Evolutionary conservation across 352 stramenopile genomes (phyloP), one percentile per base, ranked within the genome.

Genomic region (Pythium phragmitis): DNA sequence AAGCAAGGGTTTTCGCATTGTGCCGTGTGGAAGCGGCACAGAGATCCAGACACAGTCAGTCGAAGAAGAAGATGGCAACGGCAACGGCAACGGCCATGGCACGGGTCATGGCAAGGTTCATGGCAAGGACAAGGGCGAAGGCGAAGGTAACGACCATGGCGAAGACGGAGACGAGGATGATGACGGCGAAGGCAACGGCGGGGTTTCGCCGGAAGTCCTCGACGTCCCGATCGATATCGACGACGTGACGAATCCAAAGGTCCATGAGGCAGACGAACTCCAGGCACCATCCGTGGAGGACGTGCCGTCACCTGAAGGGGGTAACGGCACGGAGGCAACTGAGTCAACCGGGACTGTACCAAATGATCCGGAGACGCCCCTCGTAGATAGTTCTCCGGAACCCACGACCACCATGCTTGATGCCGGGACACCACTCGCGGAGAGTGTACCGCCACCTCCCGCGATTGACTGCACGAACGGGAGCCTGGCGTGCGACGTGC

Each of bases 211-310:
- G 8, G 23, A 60, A 7, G 50, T 60, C 6, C 8, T 56, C 16
- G 51, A 67, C 42, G 49, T 55, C 3, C 41, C 49, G 13, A 51
- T 56, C 14, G 60, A 67, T 13, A 30, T 41, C 33, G 26, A 58
- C n/a, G 46, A 37, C 17, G 59, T 60, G 5, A 30, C 37, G 2
- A 55, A 52, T 26, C 46, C 59, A 9, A 48, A 19, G 2, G 14
- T 50, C 28, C 41, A 49, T 4, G 46, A 57, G 21, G 16, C 28
- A 6, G 46, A 49, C 9, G 28, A 39, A 11, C 30, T 63, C 2
- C 39, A 60, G 26, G 12, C 54, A 4, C 54, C 54, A 2, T 2
- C 43, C 11, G 12, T 47, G 19, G 46, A 48, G 4, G 56, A 19
- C 41, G 26, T 16, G 7, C 4, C 14, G 7, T 30, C 26, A 30